These are phyloP conservation scores for Chrysosporium keratinophilum DNA, from an alignment of 2,329 filamentous ascomycete species.

Conservation along the genomic window DNA sequence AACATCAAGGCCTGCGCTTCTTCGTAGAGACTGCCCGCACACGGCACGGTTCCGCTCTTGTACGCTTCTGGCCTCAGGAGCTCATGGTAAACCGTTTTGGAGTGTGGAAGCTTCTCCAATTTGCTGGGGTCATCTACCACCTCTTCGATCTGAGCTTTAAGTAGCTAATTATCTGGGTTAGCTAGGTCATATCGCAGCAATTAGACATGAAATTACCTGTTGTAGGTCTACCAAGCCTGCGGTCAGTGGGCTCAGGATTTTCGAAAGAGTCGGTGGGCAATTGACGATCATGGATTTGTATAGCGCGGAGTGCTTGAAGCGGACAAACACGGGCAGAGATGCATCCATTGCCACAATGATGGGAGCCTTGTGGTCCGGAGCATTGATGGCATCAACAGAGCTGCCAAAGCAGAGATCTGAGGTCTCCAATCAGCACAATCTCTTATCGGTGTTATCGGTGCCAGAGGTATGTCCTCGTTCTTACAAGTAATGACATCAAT, in stretches of 20 bases:
- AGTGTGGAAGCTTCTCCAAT: constrained; percentile 23
- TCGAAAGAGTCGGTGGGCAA: constrained; percentile 30
- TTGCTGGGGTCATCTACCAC: constrained; percentile 20
- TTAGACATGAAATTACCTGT: constrained; percentile 18
- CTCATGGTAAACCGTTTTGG: constrained; percentile 29
- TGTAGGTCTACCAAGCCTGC: constrained; percentile 33
- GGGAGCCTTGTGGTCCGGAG: constrained; percentile 18
- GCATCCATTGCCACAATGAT: constrained; percentile 21
- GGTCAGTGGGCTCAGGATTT: constrained; percentile 28
- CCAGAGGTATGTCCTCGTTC: not conserved
- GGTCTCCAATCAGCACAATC: not conserved
- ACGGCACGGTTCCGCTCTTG: constrained; percentile 26
- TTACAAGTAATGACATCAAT: constrained; percentile 20
- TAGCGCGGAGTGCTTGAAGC: constrained; percentile 21
- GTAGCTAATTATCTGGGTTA: not conserved
- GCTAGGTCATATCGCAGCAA: not conserved
- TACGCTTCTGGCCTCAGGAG: constrained; percentile 25
- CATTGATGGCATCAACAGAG: constrained; percentile 18
- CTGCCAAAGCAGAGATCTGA: constrained; percentile 20
- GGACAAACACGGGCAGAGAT: constrained; percentile 15
- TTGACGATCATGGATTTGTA: constrained; percentile 31
- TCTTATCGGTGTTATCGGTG: not conserved
- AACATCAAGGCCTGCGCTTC: constrained; percentile 40
- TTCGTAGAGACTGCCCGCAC: constrained; percentile 31
- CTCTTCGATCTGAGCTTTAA: constrained; percentile 18